Base-by-base conservation (phyloP, 495 filamentous ascomycete species). In the Aspergillus diversus region DNA sequence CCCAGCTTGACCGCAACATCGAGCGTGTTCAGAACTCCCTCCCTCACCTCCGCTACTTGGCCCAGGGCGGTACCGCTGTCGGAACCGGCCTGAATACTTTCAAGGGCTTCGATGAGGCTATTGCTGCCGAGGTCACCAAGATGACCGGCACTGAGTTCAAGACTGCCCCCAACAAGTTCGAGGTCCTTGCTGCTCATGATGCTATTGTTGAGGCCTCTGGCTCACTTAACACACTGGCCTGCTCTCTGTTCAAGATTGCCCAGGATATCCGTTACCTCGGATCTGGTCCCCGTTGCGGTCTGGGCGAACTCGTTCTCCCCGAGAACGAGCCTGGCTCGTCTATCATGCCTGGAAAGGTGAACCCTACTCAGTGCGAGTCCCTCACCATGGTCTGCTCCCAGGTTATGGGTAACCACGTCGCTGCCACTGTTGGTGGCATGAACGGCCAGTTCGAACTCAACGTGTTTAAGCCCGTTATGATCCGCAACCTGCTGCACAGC, bases 261-360 rank as follows among this genome's bases (percentile, higher is more conserved):
- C 93, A 99, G 80, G 95, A 99, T 72, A 90, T 99, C 71, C 90
- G 95, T 64, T 98, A 96, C 81, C 90, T 99, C 17, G 95, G 96
- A 58, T 96, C 92, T 65, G 95, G 95, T 9, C 95, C 95, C 46
- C 90, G 95, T 56, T 99, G 95, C 79, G 95, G 95, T 67, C 87
- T 98, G 11, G 94, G 92, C 57, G 95, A 99, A 80, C 86, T 99
- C 51, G 83, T 81, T 64, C 86, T 99, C 32, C 95, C 95, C 42
- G 95, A 99, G 82, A 99, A 99, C 79, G 95, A 99, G 84, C 95
- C 95, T 16, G 95, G 95, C 52, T 91, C 87, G 69, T 95, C 91
- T 59, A 98, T 99, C 81, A 99, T 99, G 95, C 95, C 95, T 33
- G 95, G 95, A 68, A 99, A 99, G 84, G 95, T 99, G 69, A 99